Percentiles rank a stretch among this genome's conserved stretches.
phyloP scores from a whole-genome alignment of 2,329 filamentous ascomycete genomes.

The Thelonectria discophora region DNA sequence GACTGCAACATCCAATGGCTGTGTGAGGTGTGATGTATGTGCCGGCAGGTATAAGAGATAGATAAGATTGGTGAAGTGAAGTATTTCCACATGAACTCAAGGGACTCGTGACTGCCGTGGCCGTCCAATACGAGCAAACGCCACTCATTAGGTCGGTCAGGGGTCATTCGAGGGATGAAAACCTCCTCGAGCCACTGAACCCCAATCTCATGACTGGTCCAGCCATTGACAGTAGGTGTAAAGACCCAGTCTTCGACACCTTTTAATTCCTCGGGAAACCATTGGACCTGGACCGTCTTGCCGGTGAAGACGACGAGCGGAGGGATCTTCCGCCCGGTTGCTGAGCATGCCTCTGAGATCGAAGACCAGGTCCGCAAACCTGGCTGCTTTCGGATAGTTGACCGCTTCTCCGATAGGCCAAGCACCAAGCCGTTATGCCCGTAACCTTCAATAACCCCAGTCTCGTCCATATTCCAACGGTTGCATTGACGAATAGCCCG shows the following conservation, averaged over 20 bases:
- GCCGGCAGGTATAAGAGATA: no score
- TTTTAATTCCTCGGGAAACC: not conserved
- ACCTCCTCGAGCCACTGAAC: not conserved
- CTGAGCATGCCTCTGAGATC: not conserved
- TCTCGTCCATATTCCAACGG: slow-evolving; percentile 8
- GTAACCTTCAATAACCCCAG: not conserved
- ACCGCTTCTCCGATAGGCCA: not conserved
- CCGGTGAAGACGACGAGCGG: not conserved
- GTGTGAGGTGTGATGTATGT: no score
- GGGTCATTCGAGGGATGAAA: not conserved
- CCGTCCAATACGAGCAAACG: not conserved
- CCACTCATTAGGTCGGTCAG: not conserved
- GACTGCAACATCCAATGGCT: no score
- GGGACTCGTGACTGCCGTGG: not conserved
- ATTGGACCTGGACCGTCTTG: not conserved
- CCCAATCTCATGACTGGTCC: not conserved
- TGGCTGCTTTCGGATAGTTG: not conserved
- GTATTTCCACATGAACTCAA: not conserved
- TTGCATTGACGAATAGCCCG: not conserved
- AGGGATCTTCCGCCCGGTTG: not conserved
- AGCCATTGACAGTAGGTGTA: not conserved
- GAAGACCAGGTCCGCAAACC: not conserved
- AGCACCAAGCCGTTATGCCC: slow-evolving; percentile 1
- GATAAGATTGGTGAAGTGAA: no score
- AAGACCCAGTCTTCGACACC: not conserved